Percentiles rank a stretch among this genome's conserved stretches.
Conservation (phyloP, 2,329 filamentous ascomycete genomes). For the Penicillium sp. region DNA sequence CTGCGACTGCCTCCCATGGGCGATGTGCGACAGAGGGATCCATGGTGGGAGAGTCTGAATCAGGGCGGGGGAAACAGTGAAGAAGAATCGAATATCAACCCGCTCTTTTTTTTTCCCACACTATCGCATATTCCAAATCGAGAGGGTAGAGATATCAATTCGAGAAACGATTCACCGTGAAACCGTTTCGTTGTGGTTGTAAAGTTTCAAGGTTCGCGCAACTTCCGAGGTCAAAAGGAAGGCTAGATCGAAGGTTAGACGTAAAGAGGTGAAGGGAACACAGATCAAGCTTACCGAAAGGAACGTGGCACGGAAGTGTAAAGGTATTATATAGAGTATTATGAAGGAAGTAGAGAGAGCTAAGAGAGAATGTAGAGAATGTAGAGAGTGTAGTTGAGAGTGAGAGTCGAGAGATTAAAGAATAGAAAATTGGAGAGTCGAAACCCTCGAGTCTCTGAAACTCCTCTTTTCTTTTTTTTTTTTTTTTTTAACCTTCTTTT, state of each 20-base stretch:
- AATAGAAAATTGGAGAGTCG: slow-evolving; percentile 10
- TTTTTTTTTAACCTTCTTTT: slow-evolving; percentile 5
- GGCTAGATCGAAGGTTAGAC: not conserved
- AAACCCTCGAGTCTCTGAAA: slow-evolving; percentile 12
- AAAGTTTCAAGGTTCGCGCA: not conserved
- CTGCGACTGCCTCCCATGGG: slow-evolving; percentile 45
- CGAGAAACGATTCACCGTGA: not conserved
- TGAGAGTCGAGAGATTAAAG: slow-evolving; percentile 3
- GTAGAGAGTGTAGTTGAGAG: not conserved
- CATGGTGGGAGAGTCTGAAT: slow-evolving; percentile 30
- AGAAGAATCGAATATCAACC: not conserved
- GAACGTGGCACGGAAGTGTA: not conserved
- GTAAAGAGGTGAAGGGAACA: not conserved
- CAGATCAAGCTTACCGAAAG: not conserved
- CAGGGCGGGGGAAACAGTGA: not conserved
- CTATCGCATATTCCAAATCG: slow-evolving; percentile 30
- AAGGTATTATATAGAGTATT: not conserved
- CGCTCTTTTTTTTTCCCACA: slow-evolving; percentile 4
- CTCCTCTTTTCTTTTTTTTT: not conserved
- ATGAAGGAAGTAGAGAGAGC: not conserved
- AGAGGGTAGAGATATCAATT: not conserved
- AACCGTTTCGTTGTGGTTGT: not conserved
- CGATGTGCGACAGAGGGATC: slow-evolving; percentile 44
- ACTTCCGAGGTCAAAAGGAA: slow-evolving; percentile 2
- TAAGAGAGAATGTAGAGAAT: slow-evolving; percentile 3